Evolutionary conservation across 2,329 filamentous ascomycete species (phyloP).

Genomic region (Aureobasidium sp.): DNA sequence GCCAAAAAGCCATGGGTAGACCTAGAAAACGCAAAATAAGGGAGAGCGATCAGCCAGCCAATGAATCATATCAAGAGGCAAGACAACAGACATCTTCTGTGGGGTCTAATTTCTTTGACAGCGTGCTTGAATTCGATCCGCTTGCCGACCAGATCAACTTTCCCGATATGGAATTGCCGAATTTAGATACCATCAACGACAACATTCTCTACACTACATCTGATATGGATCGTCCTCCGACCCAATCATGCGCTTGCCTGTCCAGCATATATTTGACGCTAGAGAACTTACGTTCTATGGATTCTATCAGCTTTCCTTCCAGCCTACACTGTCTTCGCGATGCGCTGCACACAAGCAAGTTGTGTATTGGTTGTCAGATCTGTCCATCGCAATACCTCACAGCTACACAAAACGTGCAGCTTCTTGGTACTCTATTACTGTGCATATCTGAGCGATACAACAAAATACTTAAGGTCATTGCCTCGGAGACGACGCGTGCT

Average conservation of each 20-base stretch:
- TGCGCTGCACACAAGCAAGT: conserved; percentile 35
- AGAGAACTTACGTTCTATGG: conserved; percentile 35
- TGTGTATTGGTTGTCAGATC: conserved; percentile 34
- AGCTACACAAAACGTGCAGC: conserved; percentile 40
- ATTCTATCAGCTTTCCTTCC: conserved; percentile 36
- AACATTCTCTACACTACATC: background rate
- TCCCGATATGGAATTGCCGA: background rate
- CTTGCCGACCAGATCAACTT: background rate
- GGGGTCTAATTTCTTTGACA: background rate
- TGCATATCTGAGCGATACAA: conserved; percentile 37
- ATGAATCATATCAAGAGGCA: background rate
- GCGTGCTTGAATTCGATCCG: background rate
- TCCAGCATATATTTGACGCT: conserved; percentile 41
- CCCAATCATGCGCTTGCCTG: conserved; percentile 39
- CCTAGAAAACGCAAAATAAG: conserved; percentile 38
- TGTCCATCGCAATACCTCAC: conserved; percentile 38
- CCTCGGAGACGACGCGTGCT: conserved; percentile 32
- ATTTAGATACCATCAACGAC: background rate
- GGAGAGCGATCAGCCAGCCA: background rate
- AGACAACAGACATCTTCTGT: background rate
- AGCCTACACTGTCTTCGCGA: conserved; percentile 35
- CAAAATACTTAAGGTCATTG: conserved; percentile 35
- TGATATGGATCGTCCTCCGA: conserved; percentile 6
- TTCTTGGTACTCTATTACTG: conserved; percentile 36
- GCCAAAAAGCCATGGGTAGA: conserved; percentile 44